These are phyloP conservation scores for Rhipidocladum racemiflorum DNA, from an alignment of 176 grass and related monocot genomes.

Conservation along the genomic window DNA sequence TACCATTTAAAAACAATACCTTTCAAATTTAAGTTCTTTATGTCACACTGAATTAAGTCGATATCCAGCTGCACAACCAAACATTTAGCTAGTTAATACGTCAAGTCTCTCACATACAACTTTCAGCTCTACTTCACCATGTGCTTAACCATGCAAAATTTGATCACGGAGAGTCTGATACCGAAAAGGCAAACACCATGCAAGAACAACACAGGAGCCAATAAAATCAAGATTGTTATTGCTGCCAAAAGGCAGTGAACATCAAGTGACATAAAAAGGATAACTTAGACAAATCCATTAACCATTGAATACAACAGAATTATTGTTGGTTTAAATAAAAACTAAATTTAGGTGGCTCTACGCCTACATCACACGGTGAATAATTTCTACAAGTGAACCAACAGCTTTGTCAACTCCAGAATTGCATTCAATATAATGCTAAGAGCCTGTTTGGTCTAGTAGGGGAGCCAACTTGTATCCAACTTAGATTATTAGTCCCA, in stretches of 20 bases:
- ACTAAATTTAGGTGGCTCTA: neutral
- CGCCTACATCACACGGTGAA: neutral
- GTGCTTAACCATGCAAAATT: constrained; percentile 2
- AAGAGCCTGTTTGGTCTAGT: neutral
- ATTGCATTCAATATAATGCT: neutral
- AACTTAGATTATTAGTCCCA: neutral
- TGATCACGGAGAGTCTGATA: neutral
- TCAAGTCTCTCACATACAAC: neutral
- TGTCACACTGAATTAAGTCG: constrained; percentile 83
- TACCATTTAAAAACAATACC: constrained; percentile 35
- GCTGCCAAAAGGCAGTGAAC: neutral
- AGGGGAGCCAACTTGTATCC: neutral
- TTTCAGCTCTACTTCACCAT: constrained; percentile 8
- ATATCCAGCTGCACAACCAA: constrained; percentile 82
- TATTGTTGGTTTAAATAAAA: neutral
- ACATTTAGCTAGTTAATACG: constrained; percentile 30
- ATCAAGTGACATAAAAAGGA: neutral
- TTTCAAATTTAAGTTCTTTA: constrained; percentile 78
- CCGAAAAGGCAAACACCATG: neutral
- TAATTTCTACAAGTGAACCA: constrained; percentile 8
- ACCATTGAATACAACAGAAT: neutral
- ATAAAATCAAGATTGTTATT: neutral
- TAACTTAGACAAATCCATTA: neutral
- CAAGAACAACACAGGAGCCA: neutral
- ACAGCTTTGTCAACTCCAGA: neutral